Percentiles rank a stretch among this genome's conserved stretches.
phyloP scores from a whole-genome alignment of 495 filamentous ascomycete species.

The Astrocystis sublimbata region DNA sequence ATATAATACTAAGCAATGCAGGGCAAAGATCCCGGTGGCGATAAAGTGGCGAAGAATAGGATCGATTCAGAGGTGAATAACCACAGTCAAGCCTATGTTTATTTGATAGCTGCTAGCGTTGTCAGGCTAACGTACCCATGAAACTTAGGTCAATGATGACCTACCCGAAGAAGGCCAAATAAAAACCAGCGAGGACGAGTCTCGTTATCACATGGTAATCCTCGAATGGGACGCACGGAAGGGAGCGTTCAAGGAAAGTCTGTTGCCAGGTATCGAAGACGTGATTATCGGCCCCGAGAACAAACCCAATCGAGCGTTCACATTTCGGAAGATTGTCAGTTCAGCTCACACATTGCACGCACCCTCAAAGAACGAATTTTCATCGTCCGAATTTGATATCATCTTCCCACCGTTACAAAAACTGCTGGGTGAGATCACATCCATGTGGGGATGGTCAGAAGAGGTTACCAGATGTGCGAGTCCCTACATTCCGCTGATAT shows the following conservation, averaged over 20 bases:
- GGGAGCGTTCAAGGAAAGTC: neutral
- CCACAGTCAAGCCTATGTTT: too few relatives aligned
- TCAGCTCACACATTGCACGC: neutral
- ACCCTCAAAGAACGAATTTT: neutral
- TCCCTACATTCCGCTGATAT: slow-evolving; percentile 7
- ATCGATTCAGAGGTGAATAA: too few relatives aligned
- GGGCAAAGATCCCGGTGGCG: too few relatives aligned
- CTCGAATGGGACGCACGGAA: neutral
- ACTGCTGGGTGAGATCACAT: slow-evolving; percentile 7
- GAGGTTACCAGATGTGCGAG: neutral
- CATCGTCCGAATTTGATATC: slow-evolving; percentile 3
- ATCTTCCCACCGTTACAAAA: neutral
- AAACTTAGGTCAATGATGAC: too few relatives aligned
- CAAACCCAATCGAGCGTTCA: slow-evolving; percentile 4
- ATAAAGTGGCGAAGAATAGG: too few relatives aligned
- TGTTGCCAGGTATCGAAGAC: neutral
- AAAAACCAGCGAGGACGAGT: neutral
- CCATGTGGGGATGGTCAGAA: slow-evolving; percentile 7
- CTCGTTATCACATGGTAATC: slow-evolving; percentile 1
- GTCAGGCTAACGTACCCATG: too few relatives aligned
- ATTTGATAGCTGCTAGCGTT: too few relatives aligned
- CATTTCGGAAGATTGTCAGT: slow-evolving; percentile 1
- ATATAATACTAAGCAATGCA: too few relatives aligned
- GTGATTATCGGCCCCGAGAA: neutral
- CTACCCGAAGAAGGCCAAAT: neutral